Base-by-base conservation (phyloP, 345 rosid genomes). In the Acer yangbiense region DNA sequence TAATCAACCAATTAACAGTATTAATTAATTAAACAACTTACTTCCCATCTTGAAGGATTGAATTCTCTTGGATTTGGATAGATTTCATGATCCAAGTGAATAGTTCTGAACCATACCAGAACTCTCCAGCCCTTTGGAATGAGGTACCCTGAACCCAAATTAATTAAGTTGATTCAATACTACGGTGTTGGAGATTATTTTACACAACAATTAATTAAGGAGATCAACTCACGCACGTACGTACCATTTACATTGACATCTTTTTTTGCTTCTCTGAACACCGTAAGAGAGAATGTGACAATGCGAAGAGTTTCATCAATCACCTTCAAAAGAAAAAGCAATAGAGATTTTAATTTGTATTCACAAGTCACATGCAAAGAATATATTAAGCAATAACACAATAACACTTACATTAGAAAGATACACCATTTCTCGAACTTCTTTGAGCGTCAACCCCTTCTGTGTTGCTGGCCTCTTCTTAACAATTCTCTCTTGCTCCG, bases 1-100 rank as follows among this genome's bases (percentile, higher is more conserved):
- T 17, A 27, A 76, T 57, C 74, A 43, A 27, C 65, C 76, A 35
- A 54, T 23, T n/a, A 65, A 35, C 39, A 4, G 39, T 35, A 35
- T 35, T 35, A 35, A 35, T 35, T 32, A 10, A 65, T 23, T 12
- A 12, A 27, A n/a, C 7, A 9, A 80, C 90, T 83, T 78, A 95
- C 98, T 79, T 95, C 89, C 98, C 98, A 95, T 89, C 98, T 83
- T 8, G 91, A 86, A 78, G 98, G 98, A 83, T 93, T 80, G 66
- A 93, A 95, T 63, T 85, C 84, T 71, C 29, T 87, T 13, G 97
- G 97, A 72, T 90, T 86, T 0, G 89, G 89, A 78, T 91, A 93
- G 68, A 79, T 85, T 72, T 88, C 87, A 7, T 90, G 88, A 71
- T 93, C 91, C 43, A 86, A 82, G 72, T 95, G 98, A 63, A 95